Evolutionary conservation across 2,329 filamentous ascomycete genomes (phyloP).

Genomic region (Sclerotinia borealis): DNA sequence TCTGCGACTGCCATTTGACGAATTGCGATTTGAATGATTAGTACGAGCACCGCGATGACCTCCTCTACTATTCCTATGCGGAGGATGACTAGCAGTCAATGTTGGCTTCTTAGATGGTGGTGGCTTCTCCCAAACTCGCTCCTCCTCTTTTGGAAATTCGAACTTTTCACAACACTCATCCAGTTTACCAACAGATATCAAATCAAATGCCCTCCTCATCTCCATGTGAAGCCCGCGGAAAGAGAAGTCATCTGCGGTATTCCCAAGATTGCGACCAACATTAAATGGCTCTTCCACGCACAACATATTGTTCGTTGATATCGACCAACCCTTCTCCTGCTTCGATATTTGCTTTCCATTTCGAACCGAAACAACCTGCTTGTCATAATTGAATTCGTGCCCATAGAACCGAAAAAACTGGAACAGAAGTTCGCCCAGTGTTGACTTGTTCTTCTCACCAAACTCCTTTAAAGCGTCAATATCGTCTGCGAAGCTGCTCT

Average conservation of each 20-base stretch:
- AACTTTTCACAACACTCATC: constrained; percentile 82
- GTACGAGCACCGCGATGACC: constrained; percentile 26
- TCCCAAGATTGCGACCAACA: constrained; percentile 78
- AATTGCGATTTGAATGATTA: constrained; percentile 25
- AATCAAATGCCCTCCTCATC: constrained; percentile 78
- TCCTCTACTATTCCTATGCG: constrained; percentile 33
- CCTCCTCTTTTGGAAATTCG: constrained; percentile 74
- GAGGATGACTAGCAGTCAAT: constrained; percentile 50
- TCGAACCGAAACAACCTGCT: constrained; percentile 76
- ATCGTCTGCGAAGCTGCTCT: constrained; percentile 82
- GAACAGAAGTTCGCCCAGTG: constrained; percentile 80
- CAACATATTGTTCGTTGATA: constrained; percentile 71
- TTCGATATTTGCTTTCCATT: constrained; percentile 74
- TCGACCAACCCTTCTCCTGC: constrained; percentile 82
- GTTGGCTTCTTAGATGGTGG: constrained; percentile 46
- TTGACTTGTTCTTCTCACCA: constrained; percentile 74
- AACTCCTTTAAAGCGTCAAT: constrained; percentile 67
- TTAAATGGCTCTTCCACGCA: constrained; percentile 99
- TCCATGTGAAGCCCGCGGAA: constrained; percentile 89
- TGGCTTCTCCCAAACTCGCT: constrained; percentile 48
- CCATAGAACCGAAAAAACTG: constrained; percentile 94
- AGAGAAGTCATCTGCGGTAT: constrained; percentile 92
- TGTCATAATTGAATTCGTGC: constrained; percentile 87
- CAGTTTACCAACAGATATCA: constrained; percentile 72
- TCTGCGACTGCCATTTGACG: constrained; percentile 28